A percentile compares a stretch with the other conserved stretches of the same genome.
phyloP scores from a whole-genome alignment of 345 rosid species.

The Pugionium cornutum region DNA sequence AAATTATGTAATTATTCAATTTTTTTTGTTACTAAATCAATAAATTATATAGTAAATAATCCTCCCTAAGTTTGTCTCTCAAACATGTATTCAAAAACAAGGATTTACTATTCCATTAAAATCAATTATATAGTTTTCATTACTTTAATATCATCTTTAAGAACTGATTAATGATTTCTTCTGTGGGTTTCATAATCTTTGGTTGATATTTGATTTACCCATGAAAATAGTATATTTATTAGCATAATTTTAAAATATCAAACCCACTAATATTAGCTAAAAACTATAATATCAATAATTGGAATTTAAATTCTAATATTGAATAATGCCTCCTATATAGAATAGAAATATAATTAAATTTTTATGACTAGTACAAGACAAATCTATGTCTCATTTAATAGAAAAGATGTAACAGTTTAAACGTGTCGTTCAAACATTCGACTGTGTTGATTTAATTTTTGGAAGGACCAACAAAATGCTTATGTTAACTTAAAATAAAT shows the following conservation, averaged over 20 bases:
- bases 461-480: not conserved
- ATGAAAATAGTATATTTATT: too few species aligned
- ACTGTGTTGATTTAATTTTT: slow-evolving; percentile 4
- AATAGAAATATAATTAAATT: not conserved
- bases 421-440: slow-evolving; percentile 32
- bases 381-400: slow-evolving; percentile 23
- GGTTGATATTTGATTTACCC: too few species aligned
- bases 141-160: not conserved
- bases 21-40: not conserved
- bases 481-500: slow-evolving; percentile 30
- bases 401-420: slow-evolving; percentile 11
- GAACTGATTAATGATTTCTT: not conserved
- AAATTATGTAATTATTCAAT: not conserved
- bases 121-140: slow-evolving; percentile 7
- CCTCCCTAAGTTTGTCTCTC: not conserved
- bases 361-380: slow-evolving; percentile 14
- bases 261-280: too few species aligned
- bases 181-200: slow-evolving; percentile 3
- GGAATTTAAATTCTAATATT: not conserved
- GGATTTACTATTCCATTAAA: not conserved
- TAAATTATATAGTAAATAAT: not conserved
- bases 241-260: too few species aligned
- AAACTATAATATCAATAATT: not conserved
- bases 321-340: slow-evolving; percentile 5
- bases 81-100: too few species aligned